A percentile compares a stretch with the other conserved stretches of the same genome.
These are phyloP conservation scores for Penicillium fuscoglaucum DNA, from an alignment of 2,329 filamentous ascomycete species.

Conservation along the genomic window DNA sequence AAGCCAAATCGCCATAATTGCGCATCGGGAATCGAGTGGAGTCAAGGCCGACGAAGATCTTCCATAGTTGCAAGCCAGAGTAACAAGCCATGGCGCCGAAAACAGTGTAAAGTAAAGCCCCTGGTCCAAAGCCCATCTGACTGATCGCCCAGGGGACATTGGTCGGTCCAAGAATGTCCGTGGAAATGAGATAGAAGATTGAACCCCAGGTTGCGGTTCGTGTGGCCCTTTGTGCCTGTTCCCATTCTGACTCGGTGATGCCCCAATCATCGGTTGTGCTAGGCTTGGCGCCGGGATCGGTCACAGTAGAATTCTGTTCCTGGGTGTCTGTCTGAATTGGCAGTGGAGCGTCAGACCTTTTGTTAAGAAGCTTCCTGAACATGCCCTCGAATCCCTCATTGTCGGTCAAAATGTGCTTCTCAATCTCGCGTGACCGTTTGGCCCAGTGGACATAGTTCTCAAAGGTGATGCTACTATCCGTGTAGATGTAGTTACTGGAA, in stretches of 20 bases:
- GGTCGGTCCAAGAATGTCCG: conserved; percentile 50
- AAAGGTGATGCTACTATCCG: conserved; percentile 35
- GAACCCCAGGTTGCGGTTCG: conserved; percentile 51
- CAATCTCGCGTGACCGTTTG: conserved; percentile 35
- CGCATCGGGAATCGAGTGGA: conserved; percentile 50
- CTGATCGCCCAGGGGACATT: conserved; percentile 35
- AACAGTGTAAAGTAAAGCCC: conserved; percentile 38
- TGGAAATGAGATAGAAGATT: conserved; percentile 53
- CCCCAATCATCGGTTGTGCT: background rate
- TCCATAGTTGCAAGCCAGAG: conserved; percentile 48
- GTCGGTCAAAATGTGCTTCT: conserved; percentile 25
- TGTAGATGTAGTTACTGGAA: conserved; percentile 9
- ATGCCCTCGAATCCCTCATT: conserved; percentile 11
- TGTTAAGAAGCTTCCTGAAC: background rate
- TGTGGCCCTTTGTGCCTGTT: conserved; percentile 48
- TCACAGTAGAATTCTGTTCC: background rate
- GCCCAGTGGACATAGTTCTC: conserved; percentile 42
- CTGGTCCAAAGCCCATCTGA: conserved; percentile 47
- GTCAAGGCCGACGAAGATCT: conserved; percentile 49
- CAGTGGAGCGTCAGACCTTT: background rate
- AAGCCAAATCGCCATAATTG: conserved; percentile 53
- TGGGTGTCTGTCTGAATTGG: background rate
- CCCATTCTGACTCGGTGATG: conserved; percentile 43
- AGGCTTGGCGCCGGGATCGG: background rate
- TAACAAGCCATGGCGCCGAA: conserved; percentile 47